Percentiles rank a stretch among this genome's conserved stretches.
Evolutionary conservation across 495 filamentous ascomycete species (phyloP).

Genomic region (Filosporella fistucella): DNA sequence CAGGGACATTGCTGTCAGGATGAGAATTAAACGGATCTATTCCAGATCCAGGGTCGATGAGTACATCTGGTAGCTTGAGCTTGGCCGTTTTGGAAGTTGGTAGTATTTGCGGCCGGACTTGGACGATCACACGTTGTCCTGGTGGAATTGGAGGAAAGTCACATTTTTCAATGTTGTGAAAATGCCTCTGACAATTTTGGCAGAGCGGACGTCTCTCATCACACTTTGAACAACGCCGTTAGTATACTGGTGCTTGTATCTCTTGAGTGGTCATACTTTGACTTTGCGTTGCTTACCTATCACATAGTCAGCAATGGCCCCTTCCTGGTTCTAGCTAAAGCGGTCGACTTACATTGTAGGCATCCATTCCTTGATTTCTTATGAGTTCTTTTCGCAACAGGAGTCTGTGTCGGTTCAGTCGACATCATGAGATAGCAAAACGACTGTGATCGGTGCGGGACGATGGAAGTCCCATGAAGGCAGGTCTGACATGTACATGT

Average conservation of each 20-base stretch:
- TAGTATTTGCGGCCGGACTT: not conserved
- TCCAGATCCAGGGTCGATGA: not conserved
- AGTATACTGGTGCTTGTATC: not conserved
- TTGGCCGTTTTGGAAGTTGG: not conserved
- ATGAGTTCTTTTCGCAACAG: too few species aligned
- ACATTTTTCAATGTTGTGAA: not conserved
- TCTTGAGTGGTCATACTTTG: too few species aligned
- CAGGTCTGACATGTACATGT: too few species aligned
- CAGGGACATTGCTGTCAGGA: not conserved
- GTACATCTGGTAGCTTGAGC: not conserved
- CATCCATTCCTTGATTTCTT: constrained; percentile 11
- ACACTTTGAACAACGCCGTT: constrained; percentile 5
- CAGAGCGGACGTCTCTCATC: constrained; percentile 12
- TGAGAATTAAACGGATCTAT: not conserved
- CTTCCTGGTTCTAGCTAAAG: constrained; percentile 7
- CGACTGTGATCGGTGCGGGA: too few species aligned
- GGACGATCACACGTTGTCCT: too few species aligned
- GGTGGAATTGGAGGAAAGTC: too few species aligned
- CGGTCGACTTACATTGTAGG: constrained; percentile 4
- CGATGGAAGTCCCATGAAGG: too few species aligned
- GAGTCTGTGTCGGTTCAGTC: too few species aligned
- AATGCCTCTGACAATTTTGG: constrained; percentile 8
- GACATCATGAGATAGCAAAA: too few species aligned
- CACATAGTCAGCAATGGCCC: not conserved
- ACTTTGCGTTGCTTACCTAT: not conserved